phyloP scores from a whole-genome alignment of 306 rosid species.

The Luffa acutangula region DNA sequence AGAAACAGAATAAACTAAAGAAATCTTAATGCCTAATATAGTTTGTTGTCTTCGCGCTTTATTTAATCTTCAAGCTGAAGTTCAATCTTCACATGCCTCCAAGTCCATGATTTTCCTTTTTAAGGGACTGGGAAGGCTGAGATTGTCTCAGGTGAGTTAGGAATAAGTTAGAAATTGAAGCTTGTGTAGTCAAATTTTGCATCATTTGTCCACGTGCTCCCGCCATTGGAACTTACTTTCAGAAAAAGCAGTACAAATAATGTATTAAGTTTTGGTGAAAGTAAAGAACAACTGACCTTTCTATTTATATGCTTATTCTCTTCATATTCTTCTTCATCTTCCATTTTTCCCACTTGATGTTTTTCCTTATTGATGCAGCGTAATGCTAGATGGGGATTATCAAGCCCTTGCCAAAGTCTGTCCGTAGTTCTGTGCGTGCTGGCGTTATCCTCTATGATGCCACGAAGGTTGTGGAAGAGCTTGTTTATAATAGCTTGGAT shows the following conservation, averaged over 20 bases:
- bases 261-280: not conserved
- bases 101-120: not conserved
- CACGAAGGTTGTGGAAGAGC: conserved; percentile 75
- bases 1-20: no score
- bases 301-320: not conserved
- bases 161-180: not conserved
- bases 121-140: not conserved
- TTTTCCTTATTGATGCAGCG: conserved; percentile 10
- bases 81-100: not conserved
- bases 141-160: not conserved
- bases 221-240: not conserved
- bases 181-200: not conserved
- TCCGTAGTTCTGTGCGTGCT: conserved; percentile 61
- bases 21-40: no score
- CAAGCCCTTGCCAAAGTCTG: conserved; percentile 39
- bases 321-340: not conserved
- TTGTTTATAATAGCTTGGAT: conserved; percentile 66
- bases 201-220: not conserved
- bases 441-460: conserved; percentile 52
- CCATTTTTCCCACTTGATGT: not conserved
- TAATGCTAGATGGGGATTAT: conserved; percentile 38
- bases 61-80: not conserved
- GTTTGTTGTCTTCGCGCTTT: not conserved
- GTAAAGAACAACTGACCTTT: not conserved
- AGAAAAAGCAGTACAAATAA: not conserved